Evolutionary conservation across 2,329 filamentous ascomycete genomes (phyloP).

Genomic region (Zarea fungicola): DNA sequence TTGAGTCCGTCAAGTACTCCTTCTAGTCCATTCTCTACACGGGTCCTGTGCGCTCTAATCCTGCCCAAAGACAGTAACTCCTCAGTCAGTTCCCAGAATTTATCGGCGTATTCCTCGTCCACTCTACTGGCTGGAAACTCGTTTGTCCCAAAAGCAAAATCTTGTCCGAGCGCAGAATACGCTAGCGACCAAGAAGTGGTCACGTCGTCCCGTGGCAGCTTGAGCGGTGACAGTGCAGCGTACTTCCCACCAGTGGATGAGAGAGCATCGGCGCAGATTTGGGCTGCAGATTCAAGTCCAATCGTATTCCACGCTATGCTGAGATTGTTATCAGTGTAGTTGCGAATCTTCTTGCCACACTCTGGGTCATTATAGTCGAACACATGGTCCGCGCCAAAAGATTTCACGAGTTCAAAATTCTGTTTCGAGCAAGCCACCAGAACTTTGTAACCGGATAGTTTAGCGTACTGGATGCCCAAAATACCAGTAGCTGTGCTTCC

Average conservation of each 20-base stretch:
- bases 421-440: slow-evolving; percentile 32
- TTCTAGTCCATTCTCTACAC: background rate
- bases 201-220: background rate
- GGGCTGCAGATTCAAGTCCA: background rate
- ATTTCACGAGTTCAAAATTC: slow-evolving; percentile 35
- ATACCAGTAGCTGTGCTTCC: slow-evolving; percentile 51
- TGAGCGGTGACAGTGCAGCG: background rate
- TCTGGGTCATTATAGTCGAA: slow-evolving; percentile 37
- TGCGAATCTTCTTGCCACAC: slow-evolving; percentile 19
- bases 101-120: background rate
- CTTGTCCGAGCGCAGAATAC: background rate
- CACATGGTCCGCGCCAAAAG: slow-evolving; percentile 35
- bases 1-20: background rate
- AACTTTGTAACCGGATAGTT: slow-evolving; percentile 31
- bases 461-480: slow-evolving; percentile 38
- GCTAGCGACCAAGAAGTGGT: background rate
- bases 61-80: background rate
- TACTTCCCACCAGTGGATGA: background rate
- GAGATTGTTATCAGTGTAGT: slow-evolving; percentile 18
- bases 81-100: background rate
- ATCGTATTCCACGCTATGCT: slow-evolving; percentile 20
- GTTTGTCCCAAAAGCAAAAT: background rate
- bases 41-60: background rate
- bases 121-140: background rate
- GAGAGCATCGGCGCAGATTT: background rate